Conservation (phyloP, 176 grass and related monocot species). For the Otatea glauca region DNA sequence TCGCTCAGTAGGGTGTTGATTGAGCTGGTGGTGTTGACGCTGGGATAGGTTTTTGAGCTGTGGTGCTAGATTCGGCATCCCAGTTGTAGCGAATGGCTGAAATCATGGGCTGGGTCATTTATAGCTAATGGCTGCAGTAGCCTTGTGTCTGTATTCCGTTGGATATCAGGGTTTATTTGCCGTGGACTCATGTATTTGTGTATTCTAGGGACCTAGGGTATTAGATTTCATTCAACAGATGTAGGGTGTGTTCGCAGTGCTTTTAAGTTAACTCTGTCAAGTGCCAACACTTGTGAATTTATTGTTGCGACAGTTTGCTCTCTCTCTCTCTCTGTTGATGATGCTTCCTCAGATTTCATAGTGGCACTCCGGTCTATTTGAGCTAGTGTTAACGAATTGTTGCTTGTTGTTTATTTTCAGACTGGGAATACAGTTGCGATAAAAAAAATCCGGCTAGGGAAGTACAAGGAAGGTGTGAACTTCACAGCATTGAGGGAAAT, state of each 20-base stretch:
- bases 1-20: not conserved
- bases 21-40: slow-evolving; percentile 19
- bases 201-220: not conserved
- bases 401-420: slow-evolving; percentile 57
- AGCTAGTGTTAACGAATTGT: slow-evolving; percentile 31
- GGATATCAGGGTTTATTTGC: not conserved
- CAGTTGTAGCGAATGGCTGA: not conserved
- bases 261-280: not conserved
- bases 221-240: not conserved
- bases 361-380: not conserved
- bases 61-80: not conserved
- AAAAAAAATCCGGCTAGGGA: slow-evolving; percentile 90
- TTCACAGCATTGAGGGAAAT: slow-evolving; percentile 98
- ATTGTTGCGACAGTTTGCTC: not conserved
- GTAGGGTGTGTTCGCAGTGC: not conserved
- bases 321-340: not conserved
- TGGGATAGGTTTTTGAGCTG: slow-evolving; percentile 3
- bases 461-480: slow-evolving; percentile 95
- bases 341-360: slow-evolving; percentile 1
- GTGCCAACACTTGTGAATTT: not conserved
- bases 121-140: not conserved
- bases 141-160: not conserved
- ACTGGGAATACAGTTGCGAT: slow-evolving; percentile 88
- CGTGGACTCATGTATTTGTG: not conserved
- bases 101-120: not conserved